Evolutionary conservation across 2,329 filamentous ascomycete species (phyloP).

Genomic region (Colletotrichum tropicale): DNA sequence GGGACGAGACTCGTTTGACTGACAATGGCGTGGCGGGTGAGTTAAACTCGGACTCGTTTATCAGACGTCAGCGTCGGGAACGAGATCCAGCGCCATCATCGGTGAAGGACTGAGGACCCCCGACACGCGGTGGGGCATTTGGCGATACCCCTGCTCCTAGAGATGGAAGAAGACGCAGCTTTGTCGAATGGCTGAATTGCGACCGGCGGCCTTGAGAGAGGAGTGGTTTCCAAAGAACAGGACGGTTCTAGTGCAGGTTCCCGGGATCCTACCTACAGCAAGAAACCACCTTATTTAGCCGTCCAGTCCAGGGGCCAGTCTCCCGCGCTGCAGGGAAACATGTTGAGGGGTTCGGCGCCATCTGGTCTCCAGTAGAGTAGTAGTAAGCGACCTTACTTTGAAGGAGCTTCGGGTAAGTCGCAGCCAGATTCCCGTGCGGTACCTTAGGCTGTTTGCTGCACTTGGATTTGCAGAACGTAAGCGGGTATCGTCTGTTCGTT

Average conservation of each 20-base stretch:
- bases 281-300: neutral
- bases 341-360: neutral
- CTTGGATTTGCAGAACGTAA: neutral
- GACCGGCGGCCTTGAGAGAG: neutral
- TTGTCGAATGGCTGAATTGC: neutral
- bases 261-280: neutral
- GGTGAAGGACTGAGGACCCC: neutral
- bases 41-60: neutral
- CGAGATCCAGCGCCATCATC: neutral
- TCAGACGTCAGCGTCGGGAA: neutral
- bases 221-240: neutral
- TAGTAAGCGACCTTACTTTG: neutral
- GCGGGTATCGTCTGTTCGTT: neutral
- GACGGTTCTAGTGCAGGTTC: constrained; percentile 11
- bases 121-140: neutral
- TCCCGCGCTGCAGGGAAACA: neutral
- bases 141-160: neutral
- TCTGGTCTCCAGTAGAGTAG: neutral
- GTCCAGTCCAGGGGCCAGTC: neutral
- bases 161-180: neutral
- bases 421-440: constrained; percentile 7
- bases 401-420: neutral
- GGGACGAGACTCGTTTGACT: neutral
- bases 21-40: neutral
- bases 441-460: neutral